Conservation (phyloP, 257 asterid species). For the Salvia hispanica region DNA sequence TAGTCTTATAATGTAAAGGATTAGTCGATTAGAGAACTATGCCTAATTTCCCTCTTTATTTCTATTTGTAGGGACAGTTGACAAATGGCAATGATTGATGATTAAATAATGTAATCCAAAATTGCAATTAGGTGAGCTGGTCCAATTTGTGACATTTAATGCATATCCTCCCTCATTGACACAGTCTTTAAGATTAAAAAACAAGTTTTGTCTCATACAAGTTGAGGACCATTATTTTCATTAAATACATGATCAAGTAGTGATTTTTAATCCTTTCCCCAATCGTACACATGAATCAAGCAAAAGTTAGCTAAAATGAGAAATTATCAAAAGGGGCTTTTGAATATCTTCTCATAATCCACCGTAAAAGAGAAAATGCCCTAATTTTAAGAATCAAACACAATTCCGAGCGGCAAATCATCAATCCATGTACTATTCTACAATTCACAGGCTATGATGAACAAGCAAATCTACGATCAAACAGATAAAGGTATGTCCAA, state of each 20-base stretch:
- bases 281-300: not conserved
- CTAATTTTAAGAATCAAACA: not conserved
- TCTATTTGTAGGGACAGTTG: not conserved
- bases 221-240: not conserved
- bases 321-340: not conserved
- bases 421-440: too few species aligned
- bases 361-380: not conserved
- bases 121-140: not conserved
- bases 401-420: too few species aligned
- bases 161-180: not conserved
- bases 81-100: not conserved
- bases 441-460: too few species aligned
- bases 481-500: too few species aligned
- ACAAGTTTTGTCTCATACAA: not conserved
- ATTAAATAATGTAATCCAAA: not conserved
- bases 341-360: too few species aligned
- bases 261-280: slow-evolving; percentile 13
- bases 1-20: not conserved
- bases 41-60: not conserved
- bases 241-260: too few species aligned
- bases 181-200: not conserved
- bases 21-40: not conserved
- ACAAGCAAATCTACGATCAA: too few species aligned
- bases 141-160: not conserved
- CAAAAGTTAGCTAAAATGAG: not conserved